Percentiles rank a stretch among this genome's conserved stretches.
Conservation (phyloP, 441 rosid species). For the Croton laevigatus region DNA sequence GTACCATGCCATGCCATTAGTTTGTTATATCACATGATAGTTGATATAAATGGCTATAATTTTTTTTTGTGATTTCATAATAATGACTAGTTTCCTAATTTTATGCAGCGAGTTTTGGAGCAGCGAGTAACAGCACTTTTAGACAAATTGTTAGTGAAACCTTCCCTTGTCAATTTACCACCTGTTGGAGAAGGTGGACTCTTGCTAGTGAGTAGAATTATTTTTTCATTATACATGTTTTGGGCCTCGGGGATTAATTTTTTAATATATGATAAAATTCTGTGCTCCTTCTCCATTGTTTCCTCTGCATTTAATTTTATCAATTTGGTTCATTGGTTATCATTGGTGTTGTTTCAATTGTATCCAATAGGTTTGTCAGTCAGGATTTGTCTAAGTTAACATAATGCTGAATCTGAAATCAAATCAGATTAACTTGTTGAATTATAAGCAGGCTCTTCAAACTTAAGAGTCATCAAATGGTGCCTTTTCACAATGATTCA, state of each 20-base stretch:
- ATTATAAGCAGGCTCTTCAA: not conserved
- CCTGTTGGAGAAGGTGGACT: constrained; percentile 92
- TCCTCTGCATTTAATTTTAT: not conserved
- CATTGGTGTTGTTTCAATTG: not conserved
- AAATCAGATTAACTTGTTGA: not conserved
- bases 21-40: not conserved
- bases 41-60: not conserved
- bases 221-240: not conserved
- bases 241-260: not conserved
- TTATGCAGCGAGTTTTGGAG: constrained; percentile 85
- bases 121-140: constrained; percentile 93
- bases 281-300: not conserved
- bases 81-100: constrained; percentile 24
- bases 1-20: constrained; percentile 31
- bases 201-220: constrained; percentile 61
- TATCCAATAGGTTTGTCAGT: not conserved
- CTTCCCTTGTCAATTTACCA: constrained; percentile 91
- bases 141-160: constrained; percentile 89
- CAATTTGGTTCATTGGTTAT: not conserved
- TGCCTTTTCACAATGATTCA: not conserved
- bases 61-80: constrained; percentile 8
- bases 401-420: not conserved
- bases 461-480: not conserved
- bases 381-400: not conserved
- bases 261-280: not conserved